Evolutionary conservation across 2,329 filamentous ascomycete species (phyloP).

Genomic region (Macrophomina tecta): DNA sequence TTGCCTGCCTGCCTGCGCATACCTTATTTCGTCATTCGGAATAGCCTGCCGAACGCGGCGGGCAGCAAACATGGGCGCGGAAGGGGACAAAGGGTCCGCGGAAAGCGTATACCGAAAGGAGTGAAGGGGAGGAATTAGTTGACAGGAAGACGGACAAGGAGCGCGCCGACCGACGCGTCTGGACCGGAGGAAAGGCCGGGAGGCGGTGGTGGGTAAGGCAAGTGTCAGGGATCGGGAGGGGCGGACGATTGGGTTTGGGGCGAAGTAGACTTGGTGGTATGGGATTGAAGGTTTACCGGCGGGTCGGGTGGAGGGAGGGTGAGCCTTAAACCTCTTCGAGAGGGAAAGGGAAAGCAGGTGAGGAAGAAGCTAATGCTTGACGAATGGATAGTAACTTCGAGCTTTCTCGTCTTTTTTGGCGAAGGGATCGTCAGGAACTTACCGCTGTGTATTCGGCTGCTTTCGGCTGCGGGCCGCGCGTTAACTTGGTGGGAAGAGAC

Average conservation of each 20-base stretch:
- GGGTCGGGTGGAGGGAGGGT: neutral
- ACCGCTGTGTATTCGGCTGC: neutral
- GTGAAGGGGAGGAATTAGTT: neutral
- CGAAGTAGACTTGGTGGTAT: neutral
- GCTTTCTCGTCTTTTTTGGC: too few relatives aligned
- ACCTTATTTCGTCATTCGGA: neutral
- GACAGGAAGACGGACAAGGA: neutral
- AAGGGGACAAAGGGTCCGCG: neutral
- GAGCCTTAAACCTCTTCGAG: neutral
- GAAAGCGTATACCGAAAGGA: neutral
- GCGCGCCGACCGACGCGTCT: neutral
- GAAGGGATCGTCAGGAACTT: slow-evolving; percentile 15
- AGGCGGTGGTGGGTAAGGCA: neutral
- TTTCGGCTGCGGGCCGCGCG: slow-evolving; percentile 18
- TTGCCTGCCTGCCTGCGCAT: too few relatives aligned
- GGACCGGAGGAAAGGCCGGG: neutral
- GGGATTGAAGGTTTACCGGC: neutral
- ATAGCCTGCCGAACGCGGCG: neutral
- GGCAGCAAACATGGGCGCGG: neutral
- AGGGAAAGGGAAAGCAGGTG: neutral
- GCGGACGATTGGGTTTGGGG: neutral
- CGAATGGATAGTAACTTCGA: neutral
- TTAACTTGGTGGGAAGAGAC: neutral
- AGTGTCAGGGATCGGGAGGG: neutral
- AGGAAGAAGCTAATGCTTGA: neutral